Evolutionary conservation across 352 stramenopile genomes (phyloP).

Genomic region (Pythium graminicola): DNA sequence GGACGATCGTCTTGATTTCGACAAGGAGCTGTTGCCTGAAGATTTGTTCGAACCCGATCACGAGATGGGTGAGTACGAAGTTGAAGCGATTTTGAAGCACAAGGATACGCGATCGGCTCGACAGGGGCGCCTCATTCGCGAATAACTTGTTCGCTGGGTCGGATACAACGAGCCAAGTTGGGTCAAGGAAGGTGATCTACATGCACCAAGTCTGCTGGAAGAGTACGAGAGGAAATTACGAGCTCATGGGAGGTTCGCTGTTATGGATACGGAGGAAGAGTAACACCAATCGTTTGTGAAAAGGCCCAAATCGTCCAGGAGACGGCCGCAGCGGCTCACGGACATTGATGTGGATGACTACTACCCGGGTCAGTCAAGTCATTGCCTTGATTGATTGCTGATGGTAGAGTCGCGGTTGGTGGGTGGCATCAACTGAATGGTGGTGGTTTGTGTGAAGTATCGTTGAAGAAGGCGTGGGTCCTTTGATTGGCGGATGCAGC

Average conservation of each 20-base stretch:
- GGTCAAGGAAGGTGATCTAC: constrained; percentile 13
- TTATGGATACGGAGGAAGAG: constrained; percentile 4
- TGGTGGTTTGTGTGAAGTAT: neutral
- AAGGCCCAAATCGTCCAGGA: neutral
- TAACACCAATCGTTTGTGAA: neutral
- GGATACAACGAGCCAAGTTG: constrained; percentile 17
- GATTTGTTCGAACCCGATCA: constrained; percentile 19
- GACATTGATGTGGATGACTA: neutral
- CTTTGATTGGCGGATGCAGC: neutral
- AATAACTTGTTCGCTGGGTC: constrained; percentile 18
- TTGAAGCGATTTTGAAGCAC: constrained; percentile 8
- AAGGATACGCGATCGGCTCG: neutral
- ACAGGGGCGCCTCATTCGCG: constrained; percentile 1
- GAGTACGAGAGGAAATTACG: constrained; percentile 5
- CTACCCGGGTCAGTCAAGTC: neutral
- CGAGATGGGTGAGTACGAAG: constrained; percentile 12
- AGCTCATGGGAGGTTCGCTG: neutral
- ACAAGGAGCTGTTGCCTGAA: constrained; percentile 19
- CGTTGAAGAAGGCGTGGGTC: neutral
- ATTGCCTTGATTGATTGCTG: constrained; percentile 1
- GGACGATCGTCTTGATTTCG: constrained; percentile 18
- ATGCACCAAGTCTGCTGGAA: constrained; percentile 3
- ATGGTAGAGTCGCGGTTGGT: constrained; percentile 1
- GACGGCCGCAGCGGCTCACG: neutral
- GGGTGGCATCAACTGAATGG: neutral